Percentiles rank a stretch among this genome's conserved stretches.
Evolutionary conservation across 2,329 filamentous ascomycete genomes (phyloP).

Genomic region (Penicillium sp.): DNA sequence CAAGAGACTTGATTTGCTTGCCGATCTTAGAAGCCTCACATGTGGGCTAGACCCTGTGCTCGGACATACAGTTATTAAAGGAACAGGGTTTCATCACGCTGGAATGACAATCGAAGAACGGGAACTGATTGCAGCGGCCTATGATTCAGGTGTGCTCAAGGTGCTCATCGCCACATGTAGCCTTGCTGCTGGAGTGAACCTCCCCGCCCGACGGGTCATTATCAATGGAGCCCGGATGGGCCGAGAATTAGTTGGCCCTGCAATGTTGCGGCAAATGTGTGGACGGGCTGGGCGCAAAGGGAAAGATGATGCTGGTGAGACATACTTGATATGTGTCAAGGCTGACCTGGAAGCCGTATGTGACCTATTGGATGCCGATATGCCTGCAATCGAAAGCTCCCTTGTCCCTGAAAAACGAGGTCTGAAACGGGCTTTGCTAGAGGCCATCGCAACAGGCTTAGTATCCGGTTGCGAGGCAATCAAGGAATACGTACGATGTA

Average conservation of each 20-base stretch:
- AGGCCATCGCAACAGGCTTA: conserved; percentile 67
- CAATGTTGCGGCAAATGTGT: conserved; percentile 79
- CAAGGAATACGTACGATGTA: conserved; percentile 67
- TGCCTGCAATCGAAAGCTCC: conserved; percentile 69
- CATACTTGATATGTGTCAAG: conserved; percentile 71
- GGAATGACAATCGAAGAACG: conserved; percentile 71
- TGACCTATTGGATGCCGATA: conserved; percentile 69
- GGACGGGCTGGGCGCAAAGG: conserved; percentile 76
- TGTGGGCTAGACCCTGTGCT: conserved; percentile 67
- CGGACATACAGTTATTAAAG: conserved; percentile 63
- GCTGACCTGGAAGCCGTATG: conserved; percentile 68
- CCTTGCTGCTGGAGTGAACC: conserved; percentile 79
- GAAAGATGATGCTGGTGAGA: conserved; percentile 75
- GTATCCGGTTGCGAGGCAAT: conserved; percentile 66
- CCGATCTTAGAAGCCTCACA: conserved; percentile 64
- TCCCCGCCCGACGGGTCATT: conserved; percentile 71
- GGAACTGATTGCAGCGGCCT: conserved; percentile 69
- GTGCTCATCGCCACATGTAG: conserved; percentile 77
- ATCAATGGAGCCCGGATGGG: conserved; percentile 75
- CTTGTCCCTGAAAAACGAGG: conserved; percentile 66
- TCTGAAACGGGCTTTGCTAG: conserved; percentile 69
- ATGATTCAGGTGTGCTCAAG: conserved; percentile 66
- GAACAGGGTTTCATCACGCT: conserved; percentile 70
- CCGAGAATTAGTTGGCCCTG: conserved; percentile 71
- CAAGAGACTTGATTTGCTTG: conserved; percentile 63